Evolutionary conservation across 148 eudicot species (phyloP).

Genomic region (Spergularia marina): DNA sequence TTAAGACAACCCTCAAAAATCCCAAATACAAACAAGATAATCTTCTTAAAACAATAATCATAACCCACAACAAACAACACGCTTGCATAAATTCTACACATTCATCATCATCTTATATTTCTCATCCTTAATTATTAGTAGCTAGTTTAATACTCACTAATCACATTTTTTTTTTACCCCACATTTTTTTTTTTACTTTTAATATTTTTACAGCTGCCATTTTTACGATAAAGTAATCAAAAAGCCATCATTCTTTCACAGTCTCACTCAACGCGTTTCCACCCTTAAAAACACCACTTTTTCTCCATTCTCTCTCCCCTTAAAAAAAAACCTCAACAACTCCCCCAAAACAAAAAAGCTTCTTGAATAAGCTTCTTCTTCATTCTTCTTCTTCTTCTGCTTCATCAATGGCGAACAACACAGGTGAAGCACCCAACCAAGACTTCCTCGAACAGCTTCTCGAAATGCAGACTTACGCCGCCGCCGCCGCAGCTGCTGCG

Average conservation of each 20-base stretch:
- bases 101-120: neutral
- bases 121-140: neutral
- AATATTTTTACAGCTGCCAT: slow-evolving; percentile 22
- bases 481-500: slow-evolving; percentile 25
- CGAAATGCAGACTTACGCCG: slow-evolving; percentile 41
- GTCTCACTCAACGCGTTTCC: slow-evolving; percentile 9
- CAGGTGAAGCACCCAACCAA: slow-evolving; percentile 33
- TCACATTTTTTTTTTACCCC: too few species aligned
- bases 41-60: neutral
- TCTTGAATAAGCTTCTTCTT: too few species aligned
- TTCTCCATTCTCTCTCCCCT: neutral
- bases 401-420: slow-evolving; percentile 40
- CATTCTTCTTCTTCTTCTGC: neutral
- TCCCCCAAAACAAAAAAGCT: neutral
- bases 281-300: slow-evolving; percentile 8
- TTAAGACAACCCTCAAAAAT: neutral
- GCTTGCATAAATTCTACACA: neutral
- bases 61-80: neutral
- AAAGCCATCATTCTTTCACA: slow-evolving; percentile 10
- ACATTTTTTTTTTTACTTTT: neutral
- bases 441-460: slow-evolving; percentile 57
- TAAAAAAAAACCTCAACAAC: neutral
- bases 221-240: neutral
- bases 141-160: too few species aligned
- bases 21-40: neutral